Base-by-base conservation (phyloP, 2,329 filamentous ascomycete genomes). In the Scedosporium dehoogii region DNA sequence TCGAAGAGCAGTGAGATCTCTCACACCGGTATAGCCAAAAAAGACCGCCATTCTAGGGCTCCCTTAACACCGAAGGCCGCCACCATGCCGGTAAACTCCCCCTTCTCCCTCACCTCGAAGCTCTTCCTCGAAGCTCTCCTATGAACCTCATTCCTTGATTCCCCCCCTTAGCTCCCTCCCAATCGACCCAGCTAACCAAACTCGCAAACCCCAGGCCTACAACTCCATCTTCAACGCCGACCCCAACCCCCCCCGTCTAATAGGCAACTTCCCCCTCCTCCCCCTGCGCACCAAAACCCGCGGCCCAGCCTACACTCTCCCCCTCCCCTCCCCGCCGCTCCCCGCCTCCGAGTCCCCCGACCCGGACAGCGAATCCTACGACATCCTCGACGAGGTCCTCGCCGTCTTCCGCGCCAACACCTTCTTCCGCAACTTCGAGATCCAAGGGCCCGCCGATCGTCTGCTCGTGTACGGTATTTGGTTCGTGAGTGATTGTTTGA, bases 341-440 rank as follows among this genome's bases (percentile, higher is more conserved):
- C 76, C 83, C 42, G 79, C 85, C 65, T 70, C 79, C 74, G 83
- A 86, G 75, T 85, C 80, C 69, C 88, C 80, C 69, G 91, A 97
- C 74, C 88, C 92, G 59, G 91, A 94, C 74, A 88, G 86, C 75
- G 91, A 96, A 75, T 92, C 89, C 71, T 97, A 97, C 81, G 94
- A 99, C 79, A 90, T 94, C 65, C 84, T 97, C 62, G 94, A 99
- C 78, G 94, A 99, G 80, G 87, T 96, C 60, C 84, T 99, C 62
- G 84, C 88, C 12, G 85, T 97, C 59, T 99, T 97, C 83, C 91
- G 94, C 67, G 93, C 94, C 70, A 97, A 99, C 81, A 97, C 93
- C 64, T 93, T 99, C 77, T 99, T 97, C 83, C 90, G 94, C 71
- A 99, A 97, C 83, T 99, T 99, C 71, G 94, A 97, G 81, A 96